phyloP scores from a whole-genome alignment of 495 filamentous ascomycete species.

The Tuber calosporum region DNA sequence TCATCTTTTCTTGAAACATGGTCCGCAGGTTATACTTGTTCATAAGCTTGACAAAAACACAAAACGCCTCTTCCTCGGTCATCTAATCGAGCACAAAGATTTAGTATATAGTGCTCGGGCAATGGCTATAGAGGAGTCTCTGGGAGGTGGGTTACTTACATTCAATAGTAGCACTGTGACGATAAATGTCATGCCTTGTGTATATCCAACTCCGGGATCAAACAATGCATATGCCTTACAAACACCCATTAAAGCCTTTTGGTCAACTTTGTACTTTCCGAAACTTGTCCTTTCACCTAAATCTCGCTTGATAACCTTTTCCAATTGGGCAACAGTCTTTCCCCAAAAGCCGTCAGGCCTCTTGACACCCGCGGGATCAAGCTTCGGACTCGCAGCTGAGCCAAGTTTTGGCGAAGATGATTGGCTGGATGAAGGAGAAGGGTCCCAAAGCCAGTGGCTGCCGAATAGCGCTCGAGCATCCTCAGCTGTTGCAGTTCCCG shows the following conservation, averaged over 20 bases:
- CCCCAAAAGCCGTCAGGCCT: slow-evolving; percentile 69
- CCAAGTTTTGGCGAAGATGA: slow-evolving; percentile 56
- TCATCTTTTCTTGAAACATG: slow-evolving; percentile 94
- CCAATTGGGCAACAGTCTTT: slow-evolving; percentile 63
- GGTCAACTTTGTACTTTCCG: slow-evolving; percentile 69
- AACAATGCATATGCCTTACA: slow-evolving; percentile 97
- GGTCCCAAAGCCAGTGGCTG: slow-evolving; percentile 76
- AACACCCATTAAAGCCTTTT: slow-evolving; percentile 88
- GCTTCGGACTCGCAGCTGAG: slow-evolving; percentile 56
- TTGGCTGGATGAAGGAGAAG: slow-evolving; percentile 59
- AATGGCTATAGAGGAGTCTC: neutral
- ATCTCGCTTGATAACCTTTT: slow-evolving; percentile 85
- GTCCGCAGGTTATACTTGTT: slow-evolving; percentile 90
- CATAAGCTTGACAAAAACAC: slow-evolving; percentile 88
- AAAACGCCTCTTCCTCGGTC: slow-evolving; percentile 95
- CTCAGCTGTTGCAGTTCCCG: slow-evolving; percentile 74
- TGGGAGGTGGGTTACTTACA: slow-evolving; percentile 48
- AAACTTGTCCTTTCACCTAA: slow-evolving; percentile 89
- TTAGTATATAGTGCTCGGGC: slow-evolving; percentile 20
- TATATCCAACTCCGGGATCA: slow-evolving; percentile 90
- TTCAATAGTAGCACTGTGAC: slow-evolving; percentile 97
- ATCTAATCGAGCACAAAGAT: slow-evolving; percentile 51
- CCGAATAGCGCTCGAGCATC: slow-evolving; percentile 60
- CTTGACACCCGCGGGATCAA: slow-evolving; percentile 60
- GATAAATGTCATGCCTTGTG: slow-evolving; percentile 98